phyloP scores from a whole-genome alignment of 768 basidiomycete genomes.

The Phylloporus arenicola region DNA sequence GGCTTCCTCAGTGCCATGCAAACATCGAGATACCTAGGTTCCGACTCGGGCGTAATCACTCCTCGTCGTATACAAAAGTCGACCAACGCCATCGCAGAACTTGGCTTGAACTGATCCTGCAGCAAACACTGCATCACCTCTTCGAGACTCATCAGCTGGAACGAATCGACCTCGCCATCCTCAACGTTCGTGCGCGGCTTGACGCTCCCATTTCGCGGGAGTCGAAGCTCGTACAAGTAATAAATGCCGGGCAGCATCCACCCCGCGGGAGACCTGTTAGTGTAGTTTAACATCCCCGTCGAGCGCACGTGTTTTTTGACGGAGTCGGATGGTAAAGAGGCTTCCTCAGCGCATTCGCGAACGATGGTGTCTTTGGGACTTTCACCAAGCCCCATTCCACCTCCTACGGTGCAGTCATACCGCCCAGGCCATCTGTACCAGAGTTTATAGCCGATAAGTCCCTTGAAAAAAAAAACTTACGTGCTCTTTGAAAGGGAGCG shows the following conservation, averaged over 20 bases:
- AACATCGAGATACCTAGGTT: slow-evolving; percentile 20
- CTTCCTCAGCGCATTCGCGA: slow-evolving; percentile 40
- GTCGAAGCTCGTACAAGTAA: slow-evolving; percentile 39
- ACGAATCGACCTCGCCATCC: slow-evolving; percentile 41
- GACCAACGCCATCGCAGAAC: slow-evolving; percentile 40
- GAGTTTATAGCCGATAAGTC: background rate
- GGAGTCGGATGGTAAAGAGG: too few relatives aligned
- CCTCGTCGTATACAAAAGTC: too few relatives aligned
- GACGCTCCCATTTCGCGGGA: slow-evolving; percentile 32
- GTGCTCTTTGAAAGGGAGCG: slow-evolving; percentile 37
- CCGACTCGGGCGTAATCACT: slow-evolving; percentile 20
- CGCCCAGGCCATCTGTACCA: slow-evolving; percentile 26
- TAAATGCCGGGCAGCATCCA: slow-evolving; percentile 44
- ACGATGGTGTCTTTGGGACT: slow-evolving; percentile 33
- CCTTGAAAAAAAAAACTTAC: slow-evolving; percentile 22
- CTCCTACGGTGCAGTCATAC: slow-evolving; percentile 42
- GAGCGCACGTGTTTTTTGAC: slow-evolving; percentile 30
- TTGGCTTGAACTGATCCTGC: slow-evolving; percentile 36
- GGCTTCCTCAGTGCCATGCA: slow-evolving; percentile 20
- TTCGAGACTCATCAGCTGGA: slow-evolving; percentile 34
- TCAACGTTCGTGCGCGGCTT: slow-evolving; percentile 31
- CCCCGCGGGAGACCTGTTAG: slow-evolving; percentile 38
- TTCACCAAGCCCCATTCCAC: slow-evolving; percentile 39
- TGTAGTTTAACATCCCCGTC: slow-evolving; percentile 37
- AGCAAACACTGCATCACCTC: slow-evolving; percentile 32